Evolutionary conservation across 164 flowering plant genomes (phyloP).

Genomic region (Cinnamomum micranthum): DNA sequence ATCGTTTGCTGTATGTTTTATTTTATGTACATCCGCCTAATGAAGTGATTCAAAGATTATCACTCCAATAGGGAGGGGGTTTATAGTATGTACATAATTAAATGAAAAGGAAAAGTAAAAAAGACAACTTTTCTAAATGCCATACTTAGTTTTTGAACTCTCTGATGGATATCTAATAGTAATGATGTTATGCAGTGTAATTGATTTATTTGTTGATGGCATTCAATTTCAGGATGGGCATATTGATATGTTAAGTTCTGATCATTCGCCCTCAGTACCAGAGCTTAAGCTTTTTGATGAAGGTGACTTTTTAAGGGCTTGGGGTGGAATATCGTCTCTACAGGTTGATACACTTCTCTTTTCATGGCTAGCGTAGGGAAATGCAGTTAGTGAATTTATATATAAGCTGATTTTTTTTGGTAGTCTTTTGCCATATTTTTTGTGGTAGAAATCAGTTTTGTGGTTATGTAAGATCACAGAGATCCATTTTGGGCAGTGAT

Average conservation of each 20-base stretch:
- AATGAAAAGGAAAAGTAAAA: too few relatives aligned
- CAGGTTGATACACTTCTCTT: slow-evolving; percentile 48
- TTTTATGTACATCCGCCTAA: too few relatives aligned
- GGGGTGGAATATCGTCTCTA: slow-evolving; percentile 98
- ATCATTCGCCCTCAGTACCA: slow-evolving; percentile 92
- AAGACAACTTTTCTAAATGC: too few relatives aligned
- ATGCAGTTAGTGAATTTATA: background rate
- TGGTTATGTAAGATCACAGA: too few relatives aligned
- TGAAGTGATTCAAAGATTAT: too few relatives aligned
- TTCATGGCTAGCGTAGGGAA: background rate
- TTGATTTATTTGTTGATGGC: background rate
- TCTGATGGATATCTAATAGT: background rate
- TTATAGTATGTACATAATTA: too few relatives aligned
- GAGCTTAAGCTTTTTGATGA: slow-evolving; percentile 71
- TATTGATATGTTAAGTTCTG: slow-evolving; percentile 93
- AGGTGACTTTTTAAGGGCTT: slow-evolving; percentile 87
- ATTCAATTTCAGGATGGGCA: slow-evolving; percentile 59
- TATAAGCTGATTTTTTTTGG: background rate
- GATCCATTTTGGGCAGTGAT: too few relatives aligned
- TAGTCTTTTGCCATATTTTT: too few relatives aligned
- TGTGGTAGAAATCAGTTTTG: too few relatives aligned
- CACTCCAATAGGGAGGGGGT: too few relatives aligned
- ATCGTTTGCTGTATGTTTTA: too few relatives aligned
- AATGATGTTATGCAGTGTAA: background rate
- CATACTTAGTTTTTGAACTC: too few relatives aligned